phyloP scores from a whole-genome alignment of 2,329 filamentous ascomycete species.

The Rutstroemia sydowiana region DNA sequence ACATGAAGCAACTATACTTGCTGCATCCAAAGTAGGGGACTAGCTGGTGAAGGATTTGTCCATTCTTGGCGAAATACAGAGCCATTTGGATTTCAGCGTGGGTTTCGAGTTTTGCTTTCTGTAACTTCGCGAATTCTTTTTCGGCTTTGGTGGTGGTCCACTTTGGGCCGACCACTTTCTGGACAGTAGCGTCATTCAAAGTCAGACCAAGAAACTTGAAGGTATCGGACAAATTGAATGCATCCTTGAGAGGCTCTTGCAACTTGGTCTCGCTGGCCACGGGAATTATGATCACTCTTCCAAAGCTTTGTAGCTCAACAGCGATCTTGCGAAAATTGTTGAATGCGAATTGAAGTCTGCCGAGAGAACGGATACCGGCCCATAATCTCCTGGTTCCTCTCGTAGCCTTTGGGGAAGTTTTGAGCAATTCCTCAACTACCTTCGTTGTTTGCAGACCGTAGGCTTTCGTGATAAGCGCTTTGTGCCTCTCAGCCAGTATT shows the following conservation, averaged over 20 bases:
- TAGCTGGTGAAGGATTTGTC: background rate
- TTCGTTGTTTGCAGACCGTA: background rate
- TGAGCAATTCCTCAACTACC: background rate
- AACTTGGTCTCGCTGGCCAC: background rate
- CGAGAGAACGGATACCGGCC: background rate
- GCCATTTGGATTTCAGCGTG: background rate
- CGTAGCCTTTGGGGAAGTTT: background rate
- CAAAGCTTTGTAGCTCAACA: background rate
- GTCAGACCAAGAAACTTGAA: background rate
- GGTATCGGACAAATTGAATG: background rate
- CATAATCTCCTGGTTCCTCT: background rate
- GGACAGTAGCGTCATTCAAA: background rate
- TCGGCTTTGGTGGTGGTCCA: background rate
- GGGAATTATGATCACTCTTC: background rate
- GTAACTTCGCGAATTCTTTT: background rate
- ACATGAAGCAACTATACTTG: conserved; percentile 12
- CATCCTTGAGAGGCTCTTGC: background rate
- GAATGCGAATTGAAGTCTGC: background rate
- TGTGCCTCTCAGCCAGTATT: background rate
- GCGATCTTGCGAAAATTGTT: background rate
- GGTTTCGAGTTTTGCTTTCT: conserved; percentile 2
- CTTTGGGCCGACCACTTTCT: background rate
- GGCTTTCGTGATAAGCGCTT: background rate
- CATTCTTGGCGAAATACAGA: background rate
- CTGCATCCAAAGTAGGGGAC: conserved; percentile 11